phyloP scores from a whole-genome alignment of 805 yeast genomes.

The Saccharomyces mikatae region DNA sequence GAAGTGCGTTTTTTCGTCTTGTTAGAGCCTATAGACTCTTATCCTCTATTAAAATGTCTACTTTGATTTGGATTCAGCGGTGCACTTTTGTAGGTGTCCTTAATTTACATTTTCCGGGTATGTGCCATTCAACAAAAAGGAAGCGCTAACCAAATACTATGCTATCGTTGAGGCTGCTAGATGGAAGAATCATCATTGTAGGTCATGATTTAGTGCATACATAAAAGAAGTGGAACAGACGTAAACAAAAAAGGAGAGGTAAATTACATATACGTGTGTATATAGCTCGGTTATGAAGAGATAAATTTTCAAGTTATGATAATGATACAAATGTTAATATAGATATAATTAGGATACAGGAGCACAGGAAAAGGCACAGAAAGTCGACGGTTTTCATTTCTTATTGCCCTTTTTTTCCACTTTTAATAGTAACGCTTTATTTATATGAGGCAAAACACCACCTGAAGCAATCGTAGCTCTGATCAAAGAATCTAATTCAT shows the following conservation, averaged over 20 bases:
- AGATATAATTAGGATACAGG: neutral
- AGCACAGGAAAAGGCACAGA: neutral
- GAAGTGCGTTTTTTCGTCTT: neutral
- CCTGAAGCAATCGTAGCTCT: constrained; percentile 96
- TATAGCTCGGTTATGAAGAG: neutral
- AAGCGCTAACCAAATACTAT: neutral
- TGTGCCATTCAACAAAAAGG: neutral
- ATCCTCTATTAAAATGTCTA: neutral
- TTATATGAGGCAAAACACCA: constrained; percentile 94
- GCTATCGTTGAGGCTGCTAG: neutral
- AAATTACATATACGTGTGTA: neutral
- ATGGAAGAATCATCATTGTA: neutral
- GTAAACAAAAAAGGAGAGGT: neutral
- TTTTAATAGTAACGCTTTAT: constrained; percentile 70
- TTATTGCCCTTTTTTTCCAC: constrained; percentile 48
- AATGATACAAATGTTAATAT: neutral
- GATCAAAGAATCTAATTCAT: constrained; percentile 87
- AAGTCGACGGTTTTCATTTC: neutral
- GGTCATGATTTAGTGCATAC: neutral
- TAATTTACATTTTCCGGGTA: neutral
- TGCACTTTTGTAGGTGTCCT: neutral
- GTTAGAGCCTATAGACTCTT: neutral
- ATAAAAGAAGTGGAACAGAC: neutral
- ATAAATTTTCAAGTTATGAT: neutral
- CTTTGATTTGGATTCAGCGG: neutral